These are phyloP conservation scores for Umbelopsis ramanniana DNA, from an alignment of 192 early-diverging fungal species.

Conservation along the genomic window DNA sequence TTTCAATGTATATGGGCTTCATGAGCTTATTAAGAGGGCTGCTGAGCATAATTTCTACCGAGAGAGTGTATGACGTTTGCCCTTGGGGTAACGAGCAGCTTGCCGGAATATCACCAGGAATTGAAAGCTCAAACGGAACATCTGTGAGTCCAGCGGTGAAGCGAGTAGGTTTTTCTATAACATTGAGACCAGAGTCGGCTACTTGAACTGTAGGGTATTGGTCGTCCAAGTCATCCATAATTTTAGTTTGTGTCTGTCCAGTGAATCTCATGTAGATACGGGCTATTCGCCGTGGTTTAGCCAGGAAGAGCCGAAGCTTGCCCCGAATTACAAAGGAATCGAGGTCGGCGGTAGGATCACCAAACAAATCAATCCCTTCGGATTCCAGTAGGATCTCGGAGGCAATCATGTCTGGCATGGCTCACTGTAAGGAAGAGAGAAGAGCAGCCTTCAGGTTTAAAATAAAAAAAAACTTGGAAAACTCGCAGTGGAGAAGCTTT, in stretches of 20 bases:
- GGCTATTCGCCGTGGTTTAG: conserved; percentile 13
- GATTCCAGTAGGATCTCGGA: conserved; percentile 9
- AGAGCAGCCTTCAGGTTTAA: not conserved
- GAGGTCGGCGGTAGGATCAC: conserved; percentile 9
- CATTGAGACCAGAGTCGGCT: not conserved
- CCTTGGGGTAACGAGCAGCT: not conserved
- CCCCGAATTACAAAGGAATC: not conserved
- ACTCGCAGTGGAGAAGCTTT: not conserved
- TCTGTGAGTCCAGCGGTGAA: not conserved
- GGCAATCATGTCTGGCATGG: conserved; percentile 13
- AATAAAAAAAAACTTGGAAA: not conserved
- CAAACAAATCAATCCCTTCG: conserved; percentile 12
- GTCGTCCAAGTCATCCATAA: conserved; percentile 4
- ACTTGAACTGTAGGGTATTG: conserved; percentile 13
- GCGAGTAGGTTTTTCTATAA: not conserved
- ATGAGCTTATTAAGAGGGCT: not conserved
- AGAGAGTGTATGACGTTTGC: not conserved
- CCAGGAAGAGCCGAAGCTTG: conserved; percentile 7
- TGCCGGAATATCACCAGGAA: conserved; percentile 12
- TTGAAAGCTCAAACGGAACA: not conserved
- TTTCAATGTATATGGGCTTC: not conserved
- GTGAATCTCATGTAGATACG: not conserved
- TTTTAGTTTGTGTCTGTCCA: not conserved
- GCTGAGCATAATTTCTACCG: not conserved
- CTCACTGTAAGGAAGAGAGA: not conserved